Conservation (phyloP, 345 rosid genomes). For the Gossypioides kirkii region DNA sequence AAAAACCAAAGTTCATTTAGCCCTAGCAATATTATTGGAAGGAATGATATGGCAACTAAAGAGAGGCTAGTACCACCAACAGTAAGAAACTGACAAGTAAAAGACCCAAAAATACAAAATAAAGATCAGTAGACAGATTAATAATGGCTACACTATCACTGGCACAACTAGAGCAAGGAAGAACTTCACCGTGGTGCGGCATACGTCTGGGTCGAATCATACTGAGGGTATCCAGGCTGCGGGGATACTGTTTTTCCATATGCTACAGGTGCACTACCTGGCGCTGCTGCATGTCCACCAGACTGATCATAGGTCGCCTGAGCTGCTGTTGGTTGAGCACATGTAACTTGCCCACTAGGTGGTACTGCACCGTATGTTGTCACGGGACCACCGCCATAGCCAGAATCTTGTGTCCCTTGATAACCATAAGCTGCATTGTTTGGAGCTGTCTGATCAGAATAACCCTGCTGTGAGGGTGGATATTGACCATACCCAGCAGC, state of each 20-base stretch:
- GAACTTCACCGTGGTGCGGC: slow-evolving; percentile 32
- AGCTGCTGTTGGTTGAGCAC: slow-evolving; percentile 48
- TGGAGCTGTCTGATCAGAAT: slow-evolving; percentile 45
- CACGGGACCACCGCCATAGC: slow-evolving; percentile 37
- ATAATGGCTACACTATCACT: background rate
- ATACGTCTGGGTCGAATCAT: slow-evolving; percentile 24
- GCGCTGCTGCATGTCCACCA: slow-evolving; percentile 46
- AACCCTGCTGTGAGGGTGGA: slow-evolving; percentile 48
- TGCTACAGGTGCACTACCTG: slow-evolving; percentile 44
- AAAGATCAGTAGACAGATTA: background rate
- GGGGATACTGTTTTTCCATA: slow-evolving; percentile 39
- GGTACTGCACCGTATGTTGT: slow-evolving; percentile 43
- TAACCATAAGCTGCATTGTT: slow-evolving; percentile 52
- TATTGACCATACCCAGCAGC: slow-evolving; percentile 49
- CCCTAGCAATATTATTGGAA: background rate
- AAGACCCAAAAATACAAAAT: background rate
- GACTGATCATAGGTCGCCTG: slow-evolving; percentile 70
- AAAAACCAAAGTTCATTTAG: too few relatives aligned
- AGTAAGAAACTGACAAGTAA: background rate
- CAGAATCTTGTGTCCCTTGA: slow-evolving; percentile 59
- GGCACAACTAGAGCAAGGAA: background rate
- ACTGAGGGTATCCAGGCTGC: slow-evolving; percentile 49
- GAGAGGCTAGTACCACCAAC: background rate
- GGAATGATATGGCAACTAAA: background rate
- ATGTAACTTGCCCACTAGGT: slow-evolving; percentile 42